phyloP scores from a whole-genome alignment of 179 eudicot genomes.

The Carnegiea gigantea region DNA sequence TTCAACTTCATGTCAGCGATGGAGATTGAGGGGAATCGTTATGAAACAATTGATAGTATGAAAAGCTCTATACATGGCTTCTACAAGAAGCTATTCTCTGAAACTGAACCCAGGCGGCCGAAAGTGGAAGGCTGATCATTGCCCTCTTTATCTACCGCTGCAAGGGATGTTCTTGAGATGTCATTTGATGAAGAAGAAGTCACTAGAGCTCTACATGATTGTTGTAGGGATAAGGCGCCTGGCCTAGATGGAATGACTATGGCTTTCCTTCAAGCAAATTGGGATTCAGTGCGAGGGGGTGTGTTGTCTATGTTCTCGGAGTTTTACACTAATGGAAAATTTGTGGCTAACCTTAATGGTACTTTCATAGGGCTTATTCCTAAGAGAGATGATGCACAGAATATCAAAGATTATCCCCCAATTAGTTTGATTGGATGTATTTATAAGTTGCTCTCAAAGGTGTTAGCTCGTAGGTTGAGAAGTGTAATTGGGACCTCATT shows the following conservation, averaged over 20 bases:
- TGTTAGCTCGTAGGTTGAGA: background rate
- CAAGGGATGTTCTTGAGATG: no score
- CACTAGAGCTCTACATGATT: no score
- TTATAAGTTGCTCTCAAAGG: background rate
- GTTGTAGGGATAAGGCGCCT: no score
- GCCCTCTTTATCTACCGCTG: no score
- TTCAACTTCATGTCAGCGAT: background rate
- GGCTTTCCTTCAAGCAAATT: background rate
- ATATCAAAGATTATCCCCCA: background rate
- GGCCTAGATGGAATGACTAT: background rate
- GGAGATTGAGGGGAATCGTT: background rate
- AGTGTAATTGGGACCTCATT: no score
- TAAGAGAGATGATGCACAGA: background rate
- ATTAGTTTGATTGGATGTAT: background rate
- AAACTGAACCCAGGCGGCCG: background rate
- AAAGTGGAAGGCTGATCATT: background rate
- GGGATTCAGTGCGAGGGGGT: background rate
- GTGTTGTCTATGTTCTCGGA: background rate
- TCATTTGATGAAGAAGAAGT: no score
- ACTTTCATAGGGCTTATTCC: background rate
- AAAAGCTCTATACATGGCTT: background rate
- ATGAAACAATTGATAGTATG: background rate
- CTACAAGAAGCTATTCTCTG: background rate
- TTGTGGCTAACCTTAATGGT: background rate
- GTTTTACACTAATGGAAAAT: background rate